phyloP scores from a whole-genome alignment of 2,329 filamentous ascomycete genomes.

The Alternaria longipes region DNA sequence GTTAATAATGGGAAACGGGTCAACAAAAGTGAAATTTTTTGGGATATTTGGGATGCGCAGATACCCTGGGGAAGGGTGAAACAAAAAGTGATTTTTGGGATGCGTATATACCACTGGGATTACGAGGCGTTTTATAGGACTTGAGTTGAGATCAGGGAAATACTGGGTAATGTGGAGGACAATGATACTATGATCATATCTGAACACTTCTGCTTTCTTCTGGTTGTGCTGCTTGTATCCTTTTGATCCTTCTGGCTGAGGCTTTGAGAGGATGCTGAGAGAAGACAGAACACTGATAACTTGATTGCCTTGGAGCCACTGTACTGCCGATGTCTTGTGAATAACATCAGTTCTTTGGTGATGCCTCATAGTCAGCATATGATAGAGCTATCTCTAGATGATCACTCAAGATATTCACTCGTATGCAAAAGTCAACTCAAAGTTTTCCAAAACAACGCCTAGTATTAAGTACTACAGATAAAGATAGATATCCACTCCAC shows the following conservation, averaged over 20 bases:
- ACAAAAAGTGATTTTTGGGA: slow-evolving; percentile 15
- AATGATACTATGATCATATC: neutral
- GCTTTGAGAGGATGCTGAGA: neutral
- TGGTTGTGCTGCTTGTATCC: neutral
- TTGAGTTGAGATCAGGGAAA: neutral
- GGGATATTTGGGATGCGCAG: neutral
- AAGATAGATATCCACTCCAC: neutral
- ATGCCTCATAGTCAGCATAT: too few species aligned
- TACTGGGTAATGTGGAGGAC: neutral
- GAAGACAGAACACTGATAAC: fast-evolving
- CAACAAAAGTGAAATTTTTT: slow-evolving; percentile 4
- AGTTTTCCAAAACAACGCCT: neutral
- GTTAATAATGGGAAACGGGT: neutral
- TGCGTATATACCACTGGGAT: slow-evolving; percentile 16
- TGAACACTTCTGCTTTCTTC: neutral
- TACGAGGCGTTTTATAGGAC: neutral
- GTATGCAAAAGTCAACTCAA: neutral
- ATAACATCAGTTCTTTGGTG: fast-evolving
- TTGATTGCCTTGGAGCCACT: fast-evolving
- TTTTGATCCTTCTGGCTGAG: neutral
- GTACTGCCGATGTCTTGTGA: fast-evolving
- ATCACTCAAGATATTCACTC: neutral
- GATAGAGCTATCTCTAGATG: too few species aligned
- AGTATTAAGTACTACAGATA: neutral
- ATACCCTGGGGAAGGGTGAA: slow-evolving; percentile 3